These are phyloP conservation scores for Pseudogymnoascus verrucosus DNA, from an alignment of 2,329 filamentous ascomycete species.

Conservation along the genomic window DNA sequence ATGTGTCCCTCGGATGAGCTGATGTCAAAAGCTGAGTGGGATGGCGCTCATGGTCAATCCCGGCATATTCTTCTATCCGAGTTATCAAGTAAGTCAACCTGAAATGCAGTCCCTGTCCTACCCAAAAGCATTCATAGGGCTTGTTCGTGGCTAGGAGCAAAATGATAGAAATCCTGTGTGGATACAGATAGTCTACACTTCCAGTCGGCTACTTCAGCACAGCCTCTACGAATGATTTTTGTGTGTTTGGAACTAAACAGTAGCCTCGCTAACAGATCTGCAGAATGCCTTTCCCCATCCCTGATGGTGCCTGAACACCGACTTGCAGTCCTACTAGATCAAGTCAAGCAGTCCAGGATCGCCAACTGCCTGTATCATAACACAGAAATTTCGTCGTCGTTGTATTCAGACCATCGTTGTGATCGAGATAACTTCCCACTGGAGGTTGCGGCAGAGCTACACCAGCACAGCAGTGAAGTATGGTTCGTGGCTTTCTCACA, in stretches of 20 bases:
- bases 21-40: conserved; percentile 71
- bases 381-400: conserved; percentile 64
- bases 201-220: not conserved
- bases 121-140: not conserved
- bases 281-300: conserved; percentile 85
- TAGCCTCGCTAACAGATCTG: conserved; percentile 17
- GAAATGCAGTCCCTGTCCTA: not conserved
- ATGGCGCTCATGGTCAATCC: conserved; percentile 69
- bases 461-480: conserved; percentile 70
- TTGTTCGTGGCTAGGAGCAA: not conserved
- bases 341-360: conserved; percentile 79
- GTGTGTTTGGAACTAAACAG: not conserved
- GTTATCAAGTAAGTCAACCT: conserved; percentile 60
- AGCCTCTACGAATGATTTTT: not conserved
- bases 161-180: not conserved
- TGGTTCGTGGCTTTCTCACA: conserved; percentile 91
- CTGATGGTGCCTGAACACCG: conserved; percentile 95
- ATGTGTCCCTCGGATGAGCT: conserved; percentile 84
- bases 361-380: conserved; percentile 84
- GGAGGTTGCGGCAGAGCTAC: conserved; percentile 60
- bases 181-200: not conserved
- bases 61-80: conserved; percentile 69
- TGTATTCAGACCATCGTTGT: conserved; percentile 85
- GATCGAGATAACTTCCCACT: conserved; percentile 73
- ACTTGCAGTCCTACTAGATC: conserved; percentile 69